Percentiles rank a stretch among this genome's conserved stretches.
phyloP scores from a whole-genome alignment of 345 rosid species.

The Euphorbia peplus region DNA sequence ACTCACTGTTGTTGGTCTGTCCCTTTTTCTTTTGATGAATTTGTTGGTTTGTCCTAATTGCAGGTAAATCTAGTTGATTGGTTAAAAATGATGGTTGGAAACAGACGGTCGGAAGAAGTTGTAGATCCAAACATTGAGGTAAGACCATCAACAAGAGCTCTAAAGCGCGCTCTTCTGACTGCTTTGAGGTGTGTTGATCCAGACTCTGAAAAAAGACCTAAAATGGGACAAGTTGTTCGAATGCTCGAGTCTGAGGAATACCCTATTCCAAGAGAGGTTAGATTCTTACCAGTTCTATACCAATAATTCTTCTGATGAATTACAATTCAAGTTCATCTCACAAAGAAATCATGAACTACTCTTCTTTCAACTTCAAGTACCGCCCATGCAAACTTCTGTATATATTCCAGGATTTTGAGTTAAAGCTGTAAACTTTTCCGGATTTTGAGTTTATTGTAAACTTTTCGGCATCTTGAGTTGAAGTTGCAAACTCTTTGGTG shows the following conservation, averaged over 20 bases:
- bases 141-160: constrained; percentile 81
- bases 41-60: constrained; percentile 16
- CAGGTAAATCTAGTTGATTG: constrained; percentile 97
- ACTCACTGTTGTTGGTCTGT: constrained; percentile 1
- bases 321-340: background rate
- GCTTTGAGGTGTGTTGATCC: constrained; percentile 98
- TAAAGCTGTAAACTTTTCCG: background rate
- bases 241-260: constrained; percentile 98
- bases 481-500: too few species aligned
- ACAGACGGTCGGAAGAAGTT: constrained; percentile 87
- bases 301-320: constrained; percentile 5
- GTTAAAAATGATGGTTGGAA: constrained; percentile 99
- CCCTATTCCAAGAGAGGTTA: constrained; percentile 94
- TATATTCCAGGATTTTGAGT: background rate
- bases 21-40: too few species aligned
- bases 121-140: constrained; percentile 82
- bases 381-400: background rate
- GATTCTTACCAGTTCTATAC: constrained; percentile 5
- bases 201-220: constrained; percentile 84
- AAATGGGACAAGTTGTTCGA: constrained; percentile 99
- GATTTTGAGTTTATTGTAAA: too few species aligned
- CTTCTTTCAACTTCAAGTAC: background rate
- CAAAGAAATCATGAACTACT: background rate
- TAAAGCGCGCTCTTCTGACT: constrained; percentile 86
- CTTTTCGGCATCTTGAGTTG: too few species aligned